Base-by-base conservation (phyloP, 805 yeast genomes). In the Danielia reshetovae region DNA sequence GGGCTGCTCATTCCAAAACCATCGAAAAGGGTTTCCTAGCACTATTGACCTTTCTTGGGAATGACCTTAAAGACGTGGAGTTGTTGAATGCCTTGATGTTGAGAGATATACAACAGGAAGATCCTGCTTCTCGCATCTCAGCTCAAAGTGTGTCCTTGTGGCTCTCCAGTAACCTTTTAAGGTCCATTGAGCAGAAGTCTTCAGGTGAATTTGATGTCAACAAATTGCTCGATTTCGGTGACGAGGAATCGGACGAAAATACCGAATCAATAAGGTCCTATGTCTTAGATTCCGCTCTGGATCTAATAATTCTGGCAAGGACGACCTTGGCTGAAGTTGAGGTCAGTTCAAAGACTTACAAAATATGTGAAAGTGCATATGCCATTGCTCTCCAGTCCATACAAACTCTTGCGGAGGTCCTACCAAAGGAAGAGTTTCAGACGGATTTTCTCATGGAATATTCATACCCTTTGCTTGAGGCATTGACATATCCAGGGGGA, bases 391-490 rank as follows among this genome's bases (percentile, higher is more conserved):
- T 79, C 4, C 70, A 69, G 32, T 49, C 79, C 0, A 64, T 79
- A 13, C 65, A 65, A 1, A 35, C 38, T 2, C 44, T 64, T 3
- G 48, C 68, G 0, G 39, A 33, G 3, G 31, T 37, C 1, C 27
- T 65, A 7, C 25, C 46, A 8, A 47, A 54, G 24, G 52, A 42
- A 2, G 66, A 61, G n/a, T 67, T 63, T 34, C 60, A 55, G 38
- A 48, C 70, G 26, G 65, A 65, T 12, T 83, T 82, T 38, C 57
- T 90, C 21, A 74, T 85, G 41, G 94, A 86, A 41, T 69, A 73
- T 36, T 54, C 93, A 6, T 85, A 78, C 46, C 83, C 90, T 0
- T 70, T 88, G 0, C 68, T 89, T 17, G 88, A 85, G 32, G 72
- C 78, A 25, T 59, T 90, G 24, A 87, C 95, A 0, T 76, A 5